These are phyloP conservation scores for Fusarium sp. DNA, from an alignment of 2,329 filamentous ascomycete genomes.

Conservation along the genomic window DNA sequence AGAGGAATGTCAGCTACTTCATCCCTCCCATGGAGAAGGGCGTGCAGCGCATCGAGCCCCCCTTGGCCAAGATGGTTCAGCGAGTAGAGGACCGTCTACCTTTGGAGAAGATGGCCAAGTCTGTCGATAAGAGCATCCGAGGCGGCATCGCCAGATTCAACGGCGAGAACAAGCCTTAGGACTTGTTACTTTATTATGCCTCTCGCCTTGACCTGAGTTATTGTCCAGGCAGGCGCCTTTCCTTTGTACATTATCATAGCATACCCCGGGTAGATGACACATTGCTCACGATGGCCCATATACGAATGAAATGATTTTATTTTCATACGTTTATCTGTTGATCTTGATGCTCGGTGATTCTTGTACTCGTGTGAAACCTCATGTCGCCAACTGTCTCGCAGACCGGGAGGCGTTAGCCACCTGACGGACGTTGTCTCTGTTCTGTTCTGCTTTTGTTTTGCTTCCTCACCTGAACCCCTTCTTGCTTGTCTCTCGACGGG, in stretches of 20 bases:
- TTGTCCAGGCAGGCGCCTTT: conserved; percentile 5
- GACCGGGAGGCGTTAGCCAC: neutral
- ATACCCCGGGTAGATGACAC: conserved; percentile 32
- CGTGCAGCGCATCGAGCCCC: conserved; percentile 60
- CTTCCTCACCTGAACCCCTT: no score
- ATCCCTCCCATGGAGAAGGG: conserved; percentile 57
- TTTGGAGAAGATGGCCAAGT: conserved; percentile 60
- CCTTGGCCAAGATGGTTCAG: conserved; percentile 56
- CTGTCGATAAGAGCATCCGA: conserved; percentile 59
- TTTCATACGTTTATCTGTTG: neutral
- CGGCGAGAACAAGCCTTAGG: conserved; percentile 42
- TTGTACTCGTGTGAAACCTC: neutral
- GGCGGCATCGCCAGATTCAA: conserved; percentile 54
- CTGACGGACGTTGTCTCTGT: no score
- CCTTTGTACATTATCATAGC: conserved; percentile 36
- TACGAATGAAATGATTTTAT: conserved; percentile 23
- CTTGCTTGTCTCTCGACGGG: no score
- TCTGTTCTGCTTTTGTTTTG: no score
- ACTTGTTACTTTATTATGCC: neutral
- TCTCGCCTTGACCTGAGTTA: neutral
- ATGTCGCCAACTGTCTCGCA: neutral
- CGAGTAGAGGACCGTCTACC: conserved; percentile 58
- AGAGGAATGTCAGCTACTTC: conserved; percentile 65
- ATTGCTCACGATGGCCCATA: conserved; percentile 14
- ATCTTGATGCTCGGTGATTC: neutral